Evolutionary conservation across 129 eudicot genomes (phyloP).

Genomic region (Deinandra increscens): DNA sequence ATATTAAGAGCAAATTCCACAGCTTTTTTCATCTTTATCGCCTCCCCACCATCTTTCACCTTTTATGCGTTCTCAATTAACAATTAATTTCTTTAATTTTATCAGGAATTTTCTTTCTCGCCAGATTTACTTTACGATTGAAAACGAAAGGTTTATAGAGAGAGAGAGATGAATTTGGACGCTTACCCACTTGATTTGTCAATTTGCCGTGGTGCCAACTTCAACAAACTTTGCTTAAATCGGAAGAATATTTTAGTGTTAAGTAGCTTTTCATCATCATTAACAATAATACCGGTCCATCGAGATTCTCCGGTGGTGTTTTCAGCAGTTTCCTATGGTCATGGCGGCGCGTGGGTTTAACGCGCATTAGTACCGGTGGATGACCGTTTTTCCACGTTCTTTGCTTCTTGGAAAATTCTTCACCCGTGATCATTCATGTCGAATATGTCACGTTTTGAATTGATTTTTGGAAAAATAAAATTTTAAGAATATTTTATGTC

Average conservation of each 20-base stretch:
- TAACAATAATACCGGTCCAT: conserved; percentile 6
- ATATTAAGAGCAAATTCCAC: neutral
- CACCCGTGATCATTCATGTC: conserved; percentile 19
- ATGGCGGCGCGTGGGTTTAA: conserved; percentile 27
- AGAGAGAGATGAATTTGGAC: conserved; percentile 42
- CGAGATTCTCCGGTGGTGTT: neutral
- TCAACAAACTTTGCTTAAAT: conserved; percentile 80
- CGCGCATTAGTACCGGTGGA: neutral
- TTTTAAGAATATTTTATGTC: no score
- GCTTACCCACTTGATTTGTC: conserved; percentile 53
- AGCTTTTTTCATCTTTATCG: conserved; percentile 26
- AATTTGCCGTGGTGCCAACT: conserved; percentile 34
- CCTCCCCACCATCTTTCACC: conserved; percentile 32
- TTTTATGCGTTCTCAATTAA: conserved; percentile 37
- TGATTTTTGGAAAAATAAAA: no score
- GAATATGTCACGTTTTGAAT: no score
- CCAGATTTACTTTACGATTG: conserved; percentile 29
- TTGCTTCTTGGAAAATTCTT: conserved; percentile 28
- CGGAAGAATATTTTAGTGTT: conserved; percentile 47
- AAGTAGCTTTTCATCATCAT: conserved; percentile 14
- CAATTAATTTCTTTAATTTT: neutral
- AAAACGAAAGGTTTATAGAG: conserved; percentile 22
- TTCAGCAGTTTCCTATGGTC: neutral
- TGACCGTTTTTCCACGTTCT: no score
- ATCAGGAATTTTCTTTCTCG: conserved; percentile 17